Evolutionary conservation across 2,329 filamentous ascomycete species (phyloP).

Genomic region (Fusarium irregulare): DNA sequence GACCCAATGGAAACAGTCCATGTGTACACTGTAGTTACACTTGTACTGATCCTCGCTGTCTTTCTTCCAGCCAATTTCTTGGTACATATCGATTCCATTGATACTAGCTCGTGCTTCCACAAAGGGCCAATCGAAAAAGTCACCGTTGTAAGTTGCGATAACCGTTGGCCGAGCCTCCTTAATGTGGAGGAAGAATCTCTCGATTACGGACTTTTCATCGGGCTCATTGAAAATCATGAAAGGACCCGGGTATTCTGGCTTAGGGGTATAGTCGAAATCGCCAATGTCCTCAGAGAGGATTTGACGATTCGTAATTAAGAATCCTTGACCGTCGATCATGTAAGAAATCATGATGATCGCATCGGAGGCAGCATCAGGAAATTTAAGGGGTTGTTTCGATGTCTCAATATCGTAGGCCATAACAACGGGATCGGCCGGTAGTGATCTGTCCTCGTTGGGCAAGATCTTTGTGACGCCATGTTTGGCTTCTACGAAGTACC

Average conservation of each 20-base stretch:
- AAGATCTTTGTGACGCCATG: conserved; percentile 87
- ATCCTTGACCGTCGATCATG: conserved; percentile 99
- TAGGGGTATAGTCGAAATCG: conserved; percentile 98
- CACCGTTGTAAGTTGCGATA: conserved; percentile 99
- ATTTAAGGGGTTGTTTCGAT: conserved; percentile 93
- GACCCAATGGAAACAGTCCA: conserved; percentile 99
- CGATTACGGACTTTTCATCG: conserved; percentile 86
- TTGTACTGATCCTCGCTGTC: conserved; percentile 97
- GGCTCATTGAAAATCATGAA: conserved; percentile 99
- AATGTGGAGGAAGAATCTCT: conserved; percentile 94
- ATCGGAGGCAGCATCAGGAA: conserved; percentile 92
- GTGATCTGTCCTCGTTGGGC: conserved; percentile 86
- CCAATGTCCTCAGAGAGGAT: conserved; percentile 97
- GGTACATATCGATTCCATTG: conserved; percentile 98
- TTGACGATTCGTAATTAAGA: conserved; percentile 96
- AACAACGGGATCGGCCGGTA: conserved; percentile 94
- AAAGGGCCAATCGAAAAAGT: conserved; percentile 99
- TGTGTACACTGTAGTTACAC: conserved; percentile 94
- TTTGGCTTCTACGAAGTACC: conserved; percentile 96
- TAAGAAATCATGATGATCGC: conserved; percentile 99
- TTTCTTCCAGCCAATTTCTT: conserved; percentile 96
- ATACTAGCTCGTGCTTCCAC: conserved; percentile 93
- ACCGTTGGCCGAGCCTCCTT: conserved; percentile 95
- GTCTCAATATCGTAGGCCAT: conserved; percentile 99
- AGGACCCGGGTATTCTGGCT: conserved; percentile 91